Conservation (phyloP, 108 stramenopile genomes). For the Schizochytrium sp. region DNA sequence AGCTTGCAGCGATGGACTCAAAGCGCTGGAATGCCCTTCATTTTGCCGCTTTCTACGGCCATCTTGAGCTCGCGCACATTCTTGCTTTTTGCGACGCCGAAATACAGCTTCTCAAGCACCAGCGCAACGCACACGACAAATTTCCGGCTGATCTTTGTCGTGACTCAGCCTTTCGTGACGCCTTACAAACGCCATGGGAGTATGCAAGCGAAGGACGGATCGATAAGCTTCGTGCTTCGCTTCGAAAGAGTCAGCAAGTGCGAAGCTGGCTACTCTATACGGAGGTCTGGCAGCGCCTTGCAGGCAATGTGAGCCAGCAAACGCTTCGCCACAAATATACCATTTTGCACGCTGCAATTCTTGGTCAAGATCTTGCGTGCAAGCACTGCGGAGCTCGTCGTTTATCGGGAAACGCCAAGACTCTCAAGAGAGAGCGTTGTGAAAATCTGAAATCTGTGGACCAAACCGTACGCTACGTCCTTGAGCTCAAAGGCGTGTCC, state of each 20-base stretch:
- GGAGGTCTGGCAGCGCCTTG: background rate
- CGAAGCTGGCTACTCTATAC: background rate
- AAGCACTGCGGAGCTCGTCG: background rate
- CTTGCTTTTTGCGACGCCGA: background rate
- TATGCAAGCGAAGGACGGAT: background rate
- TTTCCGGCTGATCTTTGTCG: background rate
- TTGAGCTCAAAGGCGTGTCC: background rate
- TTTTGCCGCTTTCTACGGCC: background rate
- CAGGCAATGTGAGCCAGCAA: background rate
- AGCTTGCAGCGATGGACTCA: background rate
- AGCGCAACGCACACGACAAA: background rate
- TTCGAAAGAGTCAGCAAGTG: background rate
- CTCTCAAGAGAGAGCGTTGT: too few species aligned
- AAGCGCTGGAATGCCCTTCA: background rate
- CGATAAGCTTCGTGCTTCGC: background rate
- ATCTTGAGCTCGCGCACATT: background rate
- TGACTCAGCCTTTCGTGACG: background rate
- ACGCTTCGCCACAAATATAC: background rate
- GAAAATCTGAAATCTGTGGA: background rate
- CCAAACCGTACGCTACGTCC: background rate
- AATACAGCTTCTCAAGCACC: background rate
- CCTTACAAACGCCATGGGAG: background rate
- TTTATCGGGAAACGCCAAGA: too few species aligned
- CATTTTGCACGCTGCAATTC: background rate
- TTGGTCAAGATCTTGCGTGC: background rate